phyloP scores from a whole-genome alignment of 2,329 filamentous ascomycete species.

The Diaporthe sp. region DNA sequence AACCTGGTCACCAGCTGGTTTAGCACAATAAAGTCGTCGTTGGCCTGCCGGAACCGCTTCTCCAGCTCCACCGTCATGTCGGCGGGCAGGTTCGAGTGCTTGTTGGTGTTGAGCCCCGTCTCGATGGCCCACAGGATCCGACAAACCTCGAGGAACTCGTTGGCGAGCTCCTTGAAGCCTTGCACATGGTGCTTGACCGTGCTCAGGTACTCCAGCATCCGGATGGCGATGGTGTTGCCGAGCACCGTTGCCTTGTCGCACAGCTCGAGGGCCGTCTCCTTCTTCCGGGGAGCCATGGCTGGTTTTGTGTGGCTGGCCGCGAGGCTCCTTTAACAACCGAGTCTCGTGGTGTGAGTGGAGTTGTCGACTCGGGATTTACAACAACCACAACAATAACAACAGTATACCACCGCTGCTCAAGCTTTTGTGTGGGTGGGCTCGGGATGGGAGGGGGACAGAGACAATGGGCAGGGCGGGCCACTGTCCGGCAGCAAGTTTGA shows the following conservation, averaged over 20 bases:
- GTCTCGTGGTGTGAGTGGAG: too few species aligned
- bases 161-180: slow-evolving; percentile 72
- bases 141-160: slow-evolving; percentile 77
- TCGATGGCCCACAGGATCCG: slow-evolving; percentile 78
- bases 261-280: slow-evolving; percentile 58
- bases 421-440: neutral
- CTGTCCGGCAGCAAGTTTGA: slow-evolving; percentile 28
- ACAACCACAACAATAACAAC: neutral
- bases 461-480: slow-evolving; percentile 24
- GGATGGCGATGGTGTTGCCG: slow-evolving; percentile 75
- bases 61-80: slow-evolving; percentile 76
- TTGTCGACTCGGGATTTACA: neutral
- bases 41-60: slow-evolving; percentile 72
- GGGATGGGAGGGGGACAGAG: neutral
- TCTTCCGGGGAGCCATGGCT: slow-evolving; percentile 47
- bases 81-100: slow-evolving; percentile 66
- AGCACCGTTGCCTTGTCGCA: slow-evolving; percentile 71
- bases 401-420: neutral
- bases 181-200: slow-evolving; percentile 67
- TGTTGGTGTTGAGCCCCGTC: slow-evolving; percentile 68
- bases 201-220: slow-evolving; percentile 74
- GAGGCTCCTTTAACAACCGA: neutral
- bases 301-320: neutral
- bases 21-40: slow-evolving; percentile 73
- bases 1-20: slow-evolving; percentile 74